Base-by-base conservation (phyloP, 2,329 filamentous ascomycete genomes). In the Endocalyx cinctus region DNA sequence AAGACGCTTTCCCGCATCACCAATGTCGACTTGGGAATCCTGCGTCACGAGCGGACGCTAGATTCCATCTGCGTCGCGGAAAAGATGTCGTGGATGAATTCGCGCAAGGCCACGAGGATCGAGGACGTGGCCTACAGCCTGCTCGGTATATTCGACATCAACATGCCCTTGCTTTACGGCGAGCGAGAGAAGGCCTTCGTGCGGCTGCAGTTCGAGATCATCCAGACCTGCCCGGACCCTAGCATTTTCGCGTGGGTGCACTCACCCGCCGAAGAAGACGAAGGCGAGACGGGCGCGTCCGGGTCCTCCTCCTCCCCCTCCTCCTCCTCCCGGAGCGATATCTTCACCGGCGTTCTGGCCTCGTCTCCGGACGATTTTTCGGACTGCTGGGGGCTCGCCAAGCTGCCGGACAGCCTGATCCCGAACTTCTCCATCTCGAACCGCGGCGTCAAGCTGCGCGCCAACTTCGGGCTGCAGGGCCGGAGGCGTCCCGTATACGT, bases 141-240 rank as follows among this genome's bases (percentile, higher is more conserved):
- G 5, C 15, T 39, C 3, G 37, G 33, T 11, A 15, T 36, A 10
- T 39, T 39, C 8, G 37, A 33, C 6, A 15, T 36, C 3, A 39
- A 33, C 26, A 27, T 36, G 29, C 33, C 33, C 10, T 17, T 39
- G 33, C 25, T 39, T 10, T 36, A 39, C 14, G 37, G 37, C 2
- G 33, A 39, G 10, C 17, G 13, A 8, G 17, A 25, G 6, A 32
- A 20, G 16, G 25, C 37, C 6, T 36, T 33, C 17, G 17, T 29
- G 14, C 17, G 33, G 16, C 26, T 36, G 6, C 33, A 46, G 3
- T 95, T 11, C 10, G 27, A 29, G 27, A 29, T 29, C 27, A 15
- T 13, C 5, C 15, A 16, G 11, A 10, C 11, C 11, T n/a, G 14
- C 11, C 11, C 11, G 5, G 27, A 29, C 27, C 11, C 15, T 6